phyloP scores from a whole-genome alignment of 352 stramenopile genomes.

The Pythium biforme region DNA sequence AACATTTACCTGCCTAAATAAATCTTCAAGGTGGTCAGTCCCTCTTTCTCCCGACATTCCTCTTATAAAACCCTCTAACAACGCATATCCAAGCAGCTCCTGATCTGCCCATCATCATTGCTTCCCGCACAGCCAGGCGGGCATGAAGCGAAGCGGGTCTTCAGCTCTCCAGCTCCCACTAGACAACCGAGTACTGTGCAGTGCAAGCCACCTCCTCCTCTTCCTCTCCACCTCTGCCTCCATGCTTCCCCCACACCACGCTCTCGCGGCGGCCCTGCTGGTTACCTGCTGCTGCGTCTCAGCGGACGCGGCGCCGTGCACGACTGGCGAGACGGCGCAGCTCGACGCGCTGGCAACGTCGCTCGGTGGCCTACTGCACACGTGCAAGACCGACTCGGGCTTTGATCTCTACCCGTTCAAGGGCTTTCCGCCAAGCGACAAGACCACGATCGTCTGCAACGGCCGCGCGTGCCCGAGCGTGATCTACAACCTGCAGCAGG shows the following conservation, averaged over 20 bases:
- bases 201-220: background rate
- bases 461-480: constrained; percentile 35
- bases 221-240: background rate
- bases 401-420: constrained; percentile 35
- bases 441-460: constrained; percentile 29
- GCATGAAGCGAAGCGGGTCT: too few relatives aligned
- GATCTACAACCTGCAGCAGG: constrained; percentile 19
- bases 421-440: constrained; percentile 20
- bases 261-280: constrained; percentile 11
- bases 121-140: too few relatives aligned
- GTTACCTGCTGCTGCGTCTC: background rate
- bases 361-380: constrained; percentile 21
- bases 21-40: constrained; percentile 7
- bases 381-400: constrained; percentile 35
- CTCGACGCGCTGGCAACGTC: constrained; percentile 11
- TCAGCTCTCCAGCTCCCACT: too few relatives aligned
- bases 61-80: background rate
- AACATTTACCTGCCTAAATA: constrained; percentile 1
- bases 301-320: constrained; percentile 15
- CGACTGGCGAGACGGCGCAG: constrained; percentile 11
- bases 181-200: too few relatives aligned
- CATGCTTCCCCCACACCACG: background rate
- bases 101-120: background rate
- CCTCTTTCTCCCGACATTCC: background rate
- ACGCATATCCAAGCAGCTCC: background rate